Conservation (phyloP, 1,139 yeast species). For the Protomyces inouyei region DNA sequence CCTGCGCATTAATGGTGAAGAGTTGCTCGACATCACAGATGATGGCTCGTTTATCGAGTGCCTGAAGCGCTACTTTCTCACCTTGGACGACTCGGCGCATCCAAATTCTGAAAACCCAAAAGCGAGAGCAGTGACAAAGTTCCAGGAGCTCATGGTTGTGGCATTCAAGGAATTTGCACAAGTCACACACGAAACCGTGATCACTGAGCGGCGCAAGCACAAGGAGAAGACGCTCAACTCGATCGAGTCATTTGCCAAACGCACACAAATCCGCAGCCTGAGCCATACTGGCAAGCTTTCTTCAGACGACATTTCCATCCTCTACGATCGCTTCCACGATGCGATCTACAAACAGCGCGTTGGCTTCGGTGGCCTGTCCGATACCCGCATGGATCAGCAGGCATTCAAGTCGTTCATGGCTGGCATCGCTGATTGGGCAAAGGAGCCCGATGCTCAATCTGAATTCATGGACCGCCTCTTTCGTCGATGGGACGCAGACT, state of each 20-base stretch:
- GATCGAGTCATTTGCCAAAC: conserved; percentile 82
- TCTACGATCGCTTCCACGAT: conserved; percentile 80
- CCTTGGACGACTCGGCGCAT: conserved; percentile 74
- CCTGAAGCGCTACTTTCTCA: conserved; percentile 72
- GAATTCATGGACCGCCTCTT: conserved; percentile 63
- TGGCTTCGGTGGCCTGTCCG: conserved; percentile 60
- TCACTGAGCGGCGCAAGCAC: conserved; percentile 62
- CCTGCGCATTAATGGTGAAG: conserved; percentile 79
- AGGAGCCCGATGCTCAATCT: conserved; percentile 34
- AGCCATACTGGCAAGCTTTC: conserved; percentile 64
- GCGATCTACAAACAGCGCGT: conserved; percentile 69
- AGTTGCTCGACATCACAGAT: conserved; percentile 70
- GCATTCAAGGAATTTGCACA: conserved; percentile 87
- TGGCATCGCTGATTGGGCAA: conserved; percentile 71
- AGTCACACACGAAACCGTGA: conserved; percentile 69
- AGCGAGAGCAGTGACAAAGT: conserved; percentile 65
- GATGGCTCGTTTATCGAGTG: conserved; percentile 88
- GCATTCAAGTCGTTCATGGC: conserved; percentile 70
- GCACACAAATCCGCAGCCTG: conserved; percentile 82
- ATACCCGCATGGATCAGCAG: conserved; percentile 62
- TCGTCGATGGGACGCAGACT: conserved; percentile 60
- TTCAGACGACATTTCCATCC: conserved; percentile 56
- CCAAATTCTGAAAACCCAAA: conserved; percentile 65
- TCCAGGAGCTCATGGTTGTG: conserved; percentile 83
- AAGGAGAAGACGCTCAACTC: conserved; percentile 76